These are phyloP conservation scores for Pichia ethanolica DNA, from an alignment of 805 yeast species.

Conservation along the genomic window DNA sequence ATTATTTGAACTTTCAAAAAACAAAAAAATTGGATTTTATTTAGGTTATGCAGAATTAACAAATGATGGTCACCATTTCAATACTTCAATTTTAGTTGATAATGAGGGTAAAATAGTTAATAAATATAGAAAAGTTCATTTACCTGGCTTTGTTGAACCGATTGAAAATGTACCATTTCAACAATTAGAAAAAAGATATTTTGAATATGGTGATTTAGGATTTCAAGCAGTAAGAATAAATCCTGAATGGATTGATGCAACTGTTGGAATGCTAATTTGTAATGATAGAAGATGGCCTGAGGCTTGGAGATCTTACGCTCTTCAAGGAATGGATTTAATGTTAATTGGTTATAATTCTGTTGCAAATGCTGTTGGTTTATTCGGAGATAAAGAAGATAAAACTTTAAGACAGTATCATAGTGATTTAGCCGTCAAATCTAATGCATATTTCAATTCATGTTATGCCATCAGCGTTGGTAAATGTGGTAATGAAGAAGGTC, in stretches of 20 bases:
- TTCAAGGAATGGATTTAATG: conserved; percentile 35
- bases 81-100: conserved; percentile 29
- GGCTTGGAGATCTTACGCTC: conserved; percentile 33
- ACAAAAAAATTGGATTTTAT: conserved; percentile 24
- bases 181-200: conserved; percentile 33
- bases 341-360: conserved; percentile 32
- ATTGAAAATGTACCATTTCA: conserved; percentile 26
- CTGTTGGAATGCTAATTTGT: conserved; percentile 32
- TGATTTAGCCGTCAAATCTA: conserved; percentile 28
- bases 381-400: conserved; percentile 28
- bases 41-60: conserved; percentile 35
- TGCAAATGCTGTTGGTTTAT: conserved; percentile 28
- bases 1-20: conserved; percentile 31
- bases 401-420: conserved; percentile 28
- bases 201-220: conserved; percentile 32
- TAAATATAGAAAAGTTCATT: conserved; percentile 32
- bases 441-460: conserved; percentile 30
- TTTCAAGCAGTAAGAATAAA: conserved; percentile 28
- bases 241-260: conserved; percentile 28
- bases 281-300: conserved; percentile 38
- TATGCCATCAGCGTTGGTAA: conserved; percentile 31
- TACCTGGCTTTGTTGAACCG: conserved; percentile 33
- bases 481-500: conserved; percentile 32
- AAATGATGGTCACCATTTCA: conserved; percentile 31
- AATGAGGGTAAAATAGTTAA: conserved; percentile 25